A percentile compares a stretch with the other conserved stretches of the same genome.
Evolutionary conservation across 768 basidiomycete species (phyloP).

Genomic region (Tricholoma matsutake): DNA sequence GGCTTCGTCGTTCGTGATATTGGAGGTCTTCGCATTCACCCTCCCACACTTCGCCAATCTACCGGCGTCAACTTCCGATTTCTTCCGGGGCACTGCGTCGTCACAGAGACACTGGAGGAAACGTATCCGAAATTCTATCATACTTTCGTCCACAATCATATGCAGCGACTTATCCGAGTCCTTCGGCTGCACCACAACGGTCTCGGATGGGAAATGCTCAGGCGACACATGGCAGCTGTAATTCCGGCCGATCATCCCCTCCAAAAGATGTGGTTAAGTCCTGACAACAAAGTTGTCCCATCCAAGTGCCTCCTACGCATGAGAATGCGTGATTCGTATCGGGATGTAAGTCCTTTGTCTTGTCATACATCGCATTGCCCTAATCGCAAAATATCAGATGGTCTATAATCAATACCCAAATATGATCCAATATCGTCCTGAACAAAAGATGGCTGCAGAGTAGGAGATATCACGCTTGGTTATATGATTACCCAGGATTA

Average conservation of each 20-base stretch:
- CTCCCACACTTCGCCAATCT: constrained; percentile 43
- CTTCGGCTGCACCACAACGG: constrained; percentile 52
- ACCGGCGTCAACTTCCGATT: constrained; percentile 51
- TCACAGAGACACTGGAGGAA: constrained; percentile 44
- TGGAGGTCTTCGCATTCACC: constrained; percentile 55
- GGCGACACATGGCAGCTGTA: constrained; percentile 39
- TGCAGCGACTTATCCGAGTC: constrained; percentile 53
- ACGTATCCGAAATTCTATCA: constrained; percentile 58
- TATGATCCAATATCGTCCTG: constrained; percentile 47
- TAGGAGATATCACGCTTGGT: not conserved
- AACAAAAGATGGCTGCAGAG: not conserved
- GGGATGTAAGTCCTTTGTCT: constrained; percentile 40
- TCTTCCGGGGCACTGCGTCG: constrained; percentile 51
- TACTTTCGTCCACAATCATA: constrained; percentile 57
- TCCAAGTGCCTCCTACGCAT: constrained; percentile 61
- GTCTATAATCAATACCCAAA: constrained; percentile 52
- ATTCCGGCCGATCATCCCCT: constrained; percentile 46
- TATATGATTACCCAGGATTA: no score
- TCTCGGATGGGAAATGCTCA: constrained; percentile 47
- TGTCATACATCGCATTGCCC: not conserved
- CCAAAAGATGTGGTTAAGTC: constrained; percentile 45
- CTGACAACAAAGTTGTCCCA: constrained; percentile 36
- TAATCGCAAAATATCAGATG: constrained; percentile 32
- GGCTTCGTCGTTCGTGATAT: constrained; percentile 58
- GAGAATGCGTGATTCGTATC: constrained; percentile 53